These are phyloP conservation scores for Penicillium lagena DNA, from an alignment of 495 filamentous ascomycete species.

Conservation along the genomic window DNA sequence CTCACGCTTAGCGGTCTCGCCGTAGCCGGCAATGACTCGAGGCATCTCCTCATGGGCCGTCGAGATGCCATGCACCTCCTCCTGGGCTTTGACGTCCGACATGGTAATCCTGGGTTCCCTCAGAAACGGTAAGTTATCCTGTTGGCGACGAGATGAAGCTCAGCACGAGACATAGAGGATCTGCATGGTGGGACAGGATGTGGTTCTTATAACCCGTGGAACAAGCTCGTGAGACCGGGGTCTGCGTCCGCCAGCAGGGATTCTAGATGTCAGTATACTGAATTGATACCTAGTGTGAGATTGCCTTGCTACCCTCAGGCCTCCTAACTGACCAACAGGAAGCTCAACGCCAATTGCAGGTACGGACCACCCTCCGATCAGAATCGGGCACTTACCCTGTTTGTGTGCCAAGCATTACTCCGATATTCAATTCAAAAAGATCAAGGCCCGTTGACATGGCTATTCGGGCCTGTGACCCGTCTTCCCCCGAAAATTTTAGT, in stretches of 20 bases:
- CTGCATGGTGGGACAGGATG: slow-evolving; percentile 4
- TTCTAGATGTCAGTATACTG: too few relatives aligned
- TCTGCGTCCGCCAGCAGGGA: too few relatives aligned
- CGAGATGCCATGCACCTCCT: slow-evolving; percentile 20
- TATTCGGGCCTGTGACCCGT: slow-evolving; percentile 14
- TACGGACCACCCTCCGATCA: slow-evolving; percentile 6
- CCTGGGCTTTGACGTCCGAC: slow-evolving; percentile 12
- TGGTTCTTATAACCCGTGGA: slow-evolving; percentile 14
- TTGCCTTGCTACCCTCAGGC: slow-evolving; percentile 12
- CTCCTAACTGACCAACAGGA: slow-evolving; percentile 5
- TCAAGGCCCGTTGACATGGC: slow-evolving; percentile 11
- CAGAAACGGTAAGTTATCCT: too few relatives aligned
- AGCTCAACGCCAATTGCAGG: too few relatives aligned
- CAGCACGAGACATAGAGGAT: not conserved
- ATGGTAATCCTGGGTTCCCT: not conserved
- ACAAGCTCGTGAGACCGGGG: too few relatives aligned
- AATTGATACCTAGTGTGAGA: slow-evolving; percentile 7
- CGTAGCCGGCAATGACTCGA: slow-evolving; percentile 24
- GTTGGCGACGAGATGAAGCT: too few relatives aligned
- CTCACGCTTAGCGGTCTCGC: slow-evolving; percentile 24
- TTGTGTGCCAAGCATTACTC: not conserved
- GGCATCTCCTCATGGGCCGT: slow-evolving; percentile 7
- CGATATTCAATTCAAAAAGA: slow-evolving; percentile 1
- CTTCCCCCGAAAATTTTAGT: too few relatives aligned
- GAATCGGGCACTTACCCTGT: slow-evolving; percentile 7